Evolutionary conservation across 352 stramenopile genomes (phyloP), one percentile per base, ranked within the genome.

Genomic region (Globisporangium rhizosaccharum): DNA sequence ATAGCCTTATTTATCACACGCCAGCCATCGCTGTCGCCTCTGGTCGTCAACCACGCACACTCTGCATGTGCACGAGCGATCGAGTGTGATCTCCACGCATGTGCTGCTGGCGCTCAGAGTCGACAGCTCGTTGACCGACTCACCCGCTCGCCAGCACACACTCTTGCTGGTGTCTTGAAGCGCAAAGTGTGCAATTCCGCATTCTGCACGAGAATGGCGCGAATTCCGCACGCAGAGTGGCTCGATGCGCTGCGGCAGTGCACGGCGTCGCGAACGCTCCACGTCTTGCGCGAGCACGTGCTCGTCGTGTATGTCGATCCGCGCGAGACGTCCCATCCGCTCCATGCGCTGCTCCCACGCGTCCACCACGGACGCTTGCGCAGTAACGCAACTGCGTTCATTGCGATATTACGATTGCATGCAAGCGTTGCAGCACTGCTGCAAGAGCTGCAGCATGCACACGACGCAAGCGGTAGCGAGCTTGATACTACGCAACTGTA

Each of bases 301-400:
- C 18, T 67, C 56, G 42, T 67, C 15, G 48, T 67, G 36, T 45
- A 28, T n/a, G 61, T 67, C 25, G 49, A 59, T 8, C 30, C 61
- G 8, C 48, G 26, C 9, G 48, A 33, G 9, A 39, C 37, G 30
- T 63, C 59, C 56, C 61, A 67, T 26, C 56, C 61, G 61, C 44
- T 67, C 39, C 56, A 64, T 26, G 56, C 49, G 15, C 50, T 67
- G 42, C 50, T 67, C 41, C 30, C 49, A 12, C 33, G 49, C 26
- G 3, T 23, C 11, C 11, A 18, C 45, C 41, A 46, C 14, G 20
- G 3, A 10, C 23, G 9, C n/a, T 10, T 56, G 25, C 45, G 28
- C 14, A 20, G 39, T 28, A 11, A 37, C n/a, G 30, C 36, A n/a
- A 25, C 44, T 1, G 6, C 44, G 3, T 56, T 67, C 39, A 25